Base-by-base conservation (phyloP, 2,329 filamentous ascomycete genomes). In the Beauveria asiatica region DNA sequence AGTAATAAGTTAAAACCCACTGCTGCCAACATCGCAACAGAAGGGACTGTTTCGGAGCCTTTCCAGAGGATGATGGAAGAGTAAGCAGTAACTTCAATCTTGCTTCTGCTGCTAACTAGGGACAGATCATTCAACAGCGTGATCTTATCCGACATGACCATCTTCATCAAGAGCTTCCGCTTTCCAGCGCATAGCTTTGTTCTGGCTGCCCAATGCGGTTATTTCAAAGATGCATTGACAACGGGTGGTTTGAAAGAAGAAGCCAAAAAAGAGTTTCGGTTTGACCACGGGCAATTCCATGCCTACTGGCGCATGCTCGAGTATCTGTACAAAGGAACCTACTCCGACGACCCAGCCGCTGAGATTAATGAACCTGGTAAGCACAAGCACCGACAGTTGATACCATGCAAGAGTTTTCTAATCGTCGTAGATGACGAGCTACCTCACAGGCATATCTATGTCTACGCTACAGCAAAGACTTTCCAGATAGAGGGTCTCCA, bases 291-390 rank as follows among this genome's bases (percentile, higher is more conserved):
- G 3, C 16, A n/a, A 1, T 48, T 37, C 17, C 46, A 58, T 51
- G 56, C 56, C 16, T 51, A 42, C 48, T 58, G 56, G 56, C 56
- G 56, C 16, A 58, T 51, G 56, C 48, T 58, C 23, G 56, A 58
- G 33, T 58, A 51, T 25, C 8, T 58, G 21, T 58, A 51, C 21
- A 58, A 51, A n/a, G 56, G 46, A 2, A 21, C 7, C 6, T 58
- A 58, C 39, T 30, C 21, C 1, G 13, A 19, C 19, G n/a, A 30
- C 2, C 33, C 46, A 7, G 33, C 23, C 10, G 9, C 56, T 9
- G 23, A 44, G 5, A 44, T 51, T 16, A 7, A 4, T 7, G 23
- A 51, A 13, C 17, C 10, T 5, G 37, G 56, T 58, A 51, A 21
- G 23, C n/a, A 19, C 9, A 27, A 33, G 30, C 30, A 33, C 10